Base-by-base conservation (phyloP, 257 asterid genomes). In the Solanum bulbocastanum region DNA sequence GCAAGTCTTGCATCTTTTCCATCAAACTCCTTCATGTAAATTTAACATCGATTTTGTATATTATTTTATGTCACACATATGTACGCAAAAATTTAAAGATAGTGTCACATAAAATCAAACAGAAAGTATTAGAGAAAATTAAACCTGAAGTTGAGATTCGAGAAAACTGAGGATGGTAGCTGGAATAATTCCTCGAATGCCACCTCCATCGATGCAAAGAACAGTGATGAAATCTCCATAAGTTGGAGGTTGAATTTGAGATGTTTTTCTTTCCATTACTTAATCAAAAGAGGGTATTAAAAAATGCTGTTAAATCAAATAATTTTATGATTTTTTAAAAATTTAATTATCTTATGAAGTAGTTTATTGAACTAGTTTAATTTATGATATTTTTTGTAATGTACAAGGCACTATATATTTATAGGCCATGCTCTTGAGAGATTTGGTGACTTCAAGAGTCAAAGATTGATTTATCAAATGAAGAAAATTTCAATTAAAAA, bases 171-270 rank as follows among this genome's bases (percentile, higher is more conserved):
- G 92, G n/a, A 90, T 46, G 16, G 75, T 84, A 9, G 92, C 93
- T 1, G 95, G 94, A 87, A 93, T 93, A 14, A 93, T 86, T 33
- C 95, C 95, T 74, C 95, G 86, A 83, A 93, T 86, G n/a, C 95
- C 95, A 42, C 95, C 95, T 18, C 95, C 95, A 87, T 93, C 95
- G 1, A 93, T 92, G 87, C 94, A 90, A 65, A 93, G 90, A 46
- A 93, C 56, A 4, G 95, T 93, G 68, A 89, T 88, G 27, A 92
- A 23, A 4, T 90, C 89, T 44, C 94, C 94, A 49, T 87, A 83
- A 20, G 88, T 88, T 71, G 93, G 92, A 46, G 93, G 90, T 75
- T 92, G 91, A 14, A 92, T 89, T 68, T 91, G 56, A 69, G 91
- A 86, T 60, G 91, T 36, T 68, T 83, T 66, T 66, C 37, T 85